Percentiles rank a stretch among this genome's conserved stretches.
Evolutionary conservation across 164 flowering plant species (phyloP).

Genomic region (Pachysandra terminalis): DNA sequence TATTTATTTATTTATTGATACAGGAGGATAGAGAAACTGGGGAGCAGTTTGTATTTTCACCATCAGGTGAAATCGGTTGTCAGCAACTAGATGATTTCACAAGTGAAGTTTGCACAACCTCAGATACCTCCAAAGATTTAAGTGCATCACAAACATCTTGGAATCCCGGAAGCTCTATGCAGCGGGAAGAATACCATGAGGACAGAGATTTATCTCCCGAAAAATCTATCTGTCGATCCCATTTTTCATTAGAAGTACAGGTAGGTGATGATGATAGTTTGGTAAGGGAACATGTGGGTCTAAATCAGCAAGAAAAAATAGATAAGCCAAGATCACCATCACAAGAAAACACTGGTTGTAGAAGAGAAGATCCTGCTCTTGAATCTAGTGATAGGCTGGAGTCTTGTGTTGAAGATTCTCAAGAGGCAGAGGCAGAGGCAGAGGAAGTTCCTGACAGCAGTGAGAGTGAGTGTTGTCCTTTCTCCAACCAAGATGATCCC

Average conservation of each 20-base stretch:
- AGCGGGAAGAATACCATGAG: slow-evolving; percentile 21
- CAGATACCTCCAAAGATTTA: slow-evolving; percentile 21
- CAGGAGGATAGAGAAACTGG: slow-evolving; percentile 40
- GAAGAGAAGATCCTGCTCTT: slow-evolving; percentile 18
- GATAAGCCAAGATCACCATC: slow-evolving; percentile 14
- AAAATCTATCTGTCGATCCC: slow-evolving; percentile 26
- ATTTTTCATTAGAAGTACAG: slow-evolving; percentile 29
- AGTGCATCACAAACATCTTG: slow-evolving; percentile 18
- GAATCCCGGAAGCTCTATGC: slow-evolving; percentile 22
- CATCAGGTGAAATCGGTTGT: slow-evolving; percentile 23
- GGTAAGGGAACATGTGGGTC: slow-evolving; percentile 4
- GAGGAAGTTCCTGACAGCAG: slow-evolving; percentile 15
- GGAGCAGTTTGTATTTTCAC: slow-evolving; percentile 25
- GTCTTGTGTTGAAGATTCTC: slow-evolving; percentile 20
- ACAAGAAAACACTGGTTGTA: slow-evolving; percentile 19
- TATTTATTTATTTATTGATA: slow-evolving; percentile 9
- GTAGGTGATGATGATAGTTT: slow-evolving; percentile 21
- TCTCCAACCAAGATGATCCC: slow-evolving; percentile 21
- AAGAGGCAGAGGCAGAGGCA: no score
- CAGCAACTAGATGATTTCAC: slow-evolving; percentile 16
- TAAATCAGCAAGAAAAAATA: slow-evolving; percentile 6
- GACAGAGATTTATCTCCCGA: slow-evolving; percentile 21
- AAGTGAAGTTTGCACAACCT: slow-evolving; percentile 21
- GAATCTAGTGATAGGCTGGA: slow-evolving; percentile 24
- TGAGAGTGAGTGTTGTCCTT: slow-evolving; percentile 18